A percentile compares a stretch with the other conserved stretches of the same genome.
phyloP scores from a whole-genome alignment of 495 filamentous ascomycete genomes.

The Lophiotrema nucula region DNA sequence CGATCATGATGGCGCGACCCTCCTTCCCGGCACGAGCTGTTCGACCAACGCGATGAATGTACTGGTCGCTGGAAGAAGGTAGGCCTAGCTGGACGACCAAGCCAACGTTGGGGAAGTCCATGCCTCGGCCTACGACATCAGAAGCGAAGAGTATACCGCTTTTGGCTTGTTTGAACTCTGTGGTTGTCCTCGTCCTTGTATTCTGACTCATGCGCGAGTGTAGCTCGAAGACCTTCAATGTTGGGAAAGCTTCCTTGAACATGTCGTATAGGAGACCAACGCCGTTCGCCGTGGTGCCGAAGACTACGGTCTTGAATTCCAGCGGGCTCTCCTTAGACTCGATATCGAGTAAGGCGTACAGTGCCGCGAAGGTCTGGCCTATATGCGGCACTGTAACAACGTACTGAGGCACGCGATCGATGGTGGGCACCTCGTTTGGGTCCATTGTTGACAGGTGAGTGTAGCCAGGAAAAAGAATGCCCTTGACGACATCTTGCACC shows the following conservation, averaged over 20 bases:
- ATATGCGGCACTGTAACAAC: conserved; percentile 52
- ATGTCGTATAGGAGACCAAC: conserved; percentile 56
- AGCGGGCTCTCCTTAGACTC: conserved; percentile 39
- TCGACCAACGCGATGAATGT: conserved; percentile 72
- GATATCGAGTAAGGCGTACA: conserved; percentile 35
- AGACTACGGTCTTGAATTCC: conserved; percentile 65
- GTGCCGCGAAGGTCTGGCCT: conserved; percentile 52
- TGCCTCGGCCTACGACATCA: conserved; percentile 70
- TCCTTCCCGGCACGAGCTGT: conserved; percentile 69
- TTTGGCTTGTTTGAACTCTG: conserved; percentile 57
- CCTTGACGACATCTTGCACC: conserved; percentile 59
- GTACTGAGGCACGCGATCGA: conserved; percentile 62
- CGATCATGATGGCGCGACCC: conserved; percentile 64
- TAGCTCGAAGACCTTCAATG: conserved; percentile 54
- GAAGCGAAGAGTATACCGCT: conserved; percentile 62
- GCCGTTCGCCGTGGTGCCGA: conserved; percentile 64
- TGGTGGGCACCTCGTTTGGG: conserved; percentile 58
- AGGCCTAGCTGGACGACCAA: conserved; percentile 70
- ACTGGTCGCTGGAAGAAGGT: conserved; percentile 61
- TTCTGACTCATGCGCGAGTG: conserved; percentile 61
- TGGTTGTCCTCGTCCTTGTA: conserved; percentile 57
- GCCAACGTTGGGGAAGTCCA: conserved; percentile 74
- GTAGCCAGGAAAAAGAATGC: conserved; percentile 57
- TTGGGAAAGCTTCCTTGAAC: conserved; percentile 46
- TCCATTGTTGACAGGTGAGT: conserved; percentile 62